Base-by-base conservation (phyloP, 139 green algal species). In the Tetradesmus lagerheimii region DNA sequence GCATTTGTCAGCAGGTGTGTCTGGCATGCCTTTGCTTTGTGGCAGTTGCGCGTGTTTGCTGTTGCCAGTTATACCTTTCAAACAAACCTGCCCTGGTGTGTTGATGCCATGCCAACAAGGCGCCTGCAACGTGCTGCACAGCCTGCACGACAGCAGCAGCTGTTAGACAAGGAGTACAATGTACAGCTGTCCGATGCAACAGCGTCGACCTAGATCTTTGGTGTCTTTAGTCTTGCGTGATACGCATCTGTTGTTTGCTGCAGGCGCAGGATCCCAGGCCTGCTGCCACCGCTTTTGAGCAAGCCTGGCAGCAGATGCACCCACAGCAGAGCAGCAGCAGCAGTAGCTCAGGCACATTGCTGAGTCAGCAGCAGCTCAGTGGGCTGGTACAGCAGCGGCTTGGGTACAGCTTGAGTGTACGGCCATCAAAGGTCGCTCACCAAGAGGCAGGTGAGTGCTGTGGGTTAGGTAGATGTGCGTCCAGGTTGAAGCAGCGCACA, bases 351-450 rank as follows among this genome's bases (percentile, higher is more conserved):
- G 15, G 43, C 14, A 25, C 35, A 31, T 18, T 84, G 23, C 0
- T 89, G 47, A 31, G 31, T 74, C 62, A 91, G 39, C 29, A 79
- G 31, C 80, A 81, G 41, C 27, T 90, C n/a, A 83, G 45, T 77
- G 20, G 85, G 39, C 79, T 90, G 37, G n/a, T 93, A 47, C 89
- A 92, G 45, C 53, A 91, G 45, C 45, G 82, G 43, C 67, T 93
- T 0, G 93, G 93, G 18, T 95, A 91, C 75, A 89, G 85, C 43
- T 37, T 93, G 84, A 47, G 66, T 15, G 91, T 92, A 11, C 57
- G 75, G 29, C 81, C 89, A 0, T 92, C 88, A 35, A 74, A n/a
- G 1, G 41, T 94, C 3, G 29, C 31, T 35, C 92, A 94, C 85
- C 41, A 85, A 15, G 92, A 94, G 16, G 92, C 92, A 78, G 92